These are phyloP conservation scores for Bocquillonia castaneifolia DNA, from an alignment of 441 rosid species.

Conservation along the genomic window DNA sequence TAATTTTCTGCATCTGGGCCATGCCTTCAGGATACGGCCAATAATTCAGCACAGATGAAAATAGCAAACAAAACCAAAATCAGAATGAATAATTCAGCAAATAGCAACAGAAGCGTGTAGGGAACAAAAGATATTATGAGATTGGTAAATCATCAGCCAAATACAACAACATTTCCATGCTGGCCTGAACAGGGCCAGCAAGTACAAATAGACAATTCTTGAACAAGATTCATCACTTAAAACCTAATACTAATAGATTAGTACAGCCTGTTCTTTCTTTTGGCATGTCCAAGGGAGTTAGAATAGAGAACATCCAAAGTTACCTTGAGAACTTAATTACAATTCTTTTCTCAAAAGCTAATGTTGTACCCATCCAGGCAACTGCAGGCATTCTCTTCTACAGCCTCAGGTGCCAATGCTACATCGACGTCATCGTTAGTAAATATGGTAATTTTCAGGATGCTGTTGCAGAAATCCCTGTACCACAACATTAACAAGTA, in stretches of 20 bases:
- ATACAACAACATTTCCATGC: slow-evolving; percentile 2
- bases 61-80: background rate
- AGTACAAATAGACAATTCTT: slow-evolving; percentile 2
- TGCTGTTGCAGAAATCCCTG: slow-evolving; percentile 35
- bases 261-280: slow-evolving; percentile 16
- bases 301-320: slow-evolving; percentile 13
- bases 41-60: background rate
- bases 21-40: background rate
- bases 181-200: background rate
- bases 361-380: slow-evolving; percentile 10
- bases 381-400: slow-evolving; percentile 10
- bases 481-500: slow-evolving; percentile 6
- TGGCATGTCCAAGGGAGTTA: slow-evolving; percentile 18
- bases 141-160: background rate
- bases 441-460: slow-evolving; percentile 32
- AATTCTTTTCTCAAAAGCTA: slow-evolving; percentile 8
- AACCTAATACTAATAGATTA: slow-evolving; percentile 9
- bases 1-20: background rate
- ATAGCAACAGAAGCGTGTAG: background rate
- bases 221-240: background rate
- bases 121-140: background rate
- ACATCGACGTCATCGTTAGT: slow-evolving; percentile 17
- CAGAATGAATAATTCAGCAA: slow-evolving; percentile 4
- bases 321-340: slow-evolving; percentile 24
- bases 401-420: slow-evolving; percentile 10